Evolutionary conservation across 768 basidiomycete species (phyloP), one percentile per base, ranked within the genome.

Genomic region (Galerina sulciceps): DNA sequence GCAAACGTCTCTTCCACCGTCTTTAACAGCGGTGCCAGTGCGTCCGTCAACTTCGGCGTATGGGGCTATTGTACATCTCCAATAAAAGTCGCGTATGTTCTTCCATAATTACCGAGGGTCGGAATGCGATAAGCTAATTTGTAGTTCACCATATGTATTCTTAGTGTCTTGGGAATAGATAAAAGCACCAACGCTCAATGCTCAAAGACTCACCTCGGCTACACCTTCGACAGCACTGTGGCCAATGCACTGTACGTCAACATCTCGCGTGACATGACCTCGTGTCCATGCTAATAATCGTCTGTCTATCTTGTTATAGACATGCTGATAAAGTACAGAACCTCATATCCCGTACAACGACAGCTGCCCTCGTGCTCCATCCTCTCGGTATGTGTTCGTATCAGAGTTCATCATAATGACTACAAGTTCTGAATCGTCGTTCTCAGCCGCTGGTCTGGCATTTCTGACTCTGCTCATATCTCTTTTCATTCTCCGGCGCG

Each of bases 61-160:
- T 89, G 84, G 78, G 88, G 88, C 34, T 87, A 85, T 65, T 89
- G 87, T 70, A 72, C 80, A 38, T 79, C 81, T 31, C 75, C 73
- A 15, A 65, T 81, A 53, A 70, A 81, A 36, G 69, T 80, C 65
- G 72, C 76, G 82, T 84, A 69, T 60, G 75, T 65, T 40, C 49
- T 53, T 53, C 37, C 35, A 40, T 55, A 17, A 13, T 35, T 13
- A 38, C 38, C 22, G 10, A 26, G 10, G 14, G 18, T 20, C 38
- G 38, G 17, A 42, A 35, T 47, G 37, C 31, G 38, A 47, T 43
- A 49, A 46, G 42, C 22, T 18, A 52, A 20, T n/a, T n/a, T n/a
- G n/a, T 17, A 14, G 9, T 38, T 41, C 18, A 26, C 55, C 50
- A 8, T 31, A 31, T 31, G 26, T 36, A 52, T 43, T 43, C 46